phyloP scores from a whole-genome alignment of 2,329 filamentous ascomycete species.

The Clarireedia monteithiana region DNA sequence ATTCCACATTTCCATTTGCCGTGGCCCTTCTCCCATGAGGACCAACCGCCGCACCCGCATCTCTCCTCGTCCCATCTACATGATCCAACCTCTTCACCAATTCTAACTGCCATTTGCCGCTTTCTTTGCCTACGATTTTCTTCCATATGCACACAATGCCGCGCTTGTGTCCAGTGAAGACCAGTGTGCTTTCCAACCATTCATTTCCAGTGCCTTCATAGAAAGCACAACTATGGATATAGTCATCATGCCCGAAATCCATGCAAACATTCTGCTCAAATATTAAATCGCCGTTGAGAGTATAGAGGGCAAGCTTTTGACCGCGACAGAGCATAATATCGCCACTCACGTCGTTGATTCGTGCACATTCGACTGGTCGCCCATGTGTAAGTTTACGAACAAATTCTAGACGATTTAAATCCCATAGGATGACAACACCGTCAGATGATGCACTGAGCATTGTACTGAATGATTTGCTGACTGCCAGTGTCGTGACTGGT shows the following conservation, averaged over 20 bases:
- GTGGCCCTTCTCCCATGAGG: slow-evolving; percentile 16
- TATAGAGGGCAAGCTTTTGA: slow-evolving; percentile 68
- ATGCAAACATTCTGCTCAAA: slow-evolving; percentile 76
- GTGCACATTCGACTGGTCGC: slow-evolving; percentile 60
- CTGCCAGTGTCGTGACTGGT: slow-evolving; percentile 72
- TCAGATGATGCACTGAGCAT: slow-evolving; percentile 77
- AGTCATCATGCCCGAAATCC: slow-evolving; percentile 53
- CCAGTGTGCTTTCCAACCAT: slow-evolving; percentile 77
- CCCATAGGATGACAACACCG: slow-evolving; percentile 84
- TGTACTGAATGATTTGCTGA: slow-evolving; percentile 81
- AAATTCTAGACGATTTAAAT: slow-evolving; percentile 83
- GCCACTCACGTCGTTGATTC: slow-evolving; percentile 84
- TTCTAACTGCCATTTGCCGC: slow-evolving; percentile 65
- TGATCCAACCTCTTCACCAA: slow-evolving; percentile 79
- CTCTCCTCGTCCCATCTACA: slow-evolving; percentile 53
- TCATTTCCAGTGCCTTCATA: slow-evolving; percentile 91
- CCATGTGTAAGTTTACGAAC: slow-evolving; percentile 62
- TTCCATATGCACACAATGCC: slow-evolving; percentile 78
- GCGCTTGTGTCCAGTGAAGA: slow-evolving; percentile 81
- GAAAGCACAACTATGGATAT: slow-evolving; percentile 75
- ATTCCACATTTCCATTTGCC: slow-evolving; percentile 40
- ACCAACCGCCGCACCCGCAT: slow-evolving; percentile 33
- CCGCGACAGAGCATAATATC: slow-evolving; percentile 82
- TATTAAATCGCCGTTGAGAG: slow-evolving; percentile 77
- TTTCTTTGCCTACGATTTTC: slow-evolving; percentile 38